Evolutionary conservation across 2,329 filamentous ascomycete genomes (phyloP).

Genomic region (Chaetoscypha palmicola): DNA sequence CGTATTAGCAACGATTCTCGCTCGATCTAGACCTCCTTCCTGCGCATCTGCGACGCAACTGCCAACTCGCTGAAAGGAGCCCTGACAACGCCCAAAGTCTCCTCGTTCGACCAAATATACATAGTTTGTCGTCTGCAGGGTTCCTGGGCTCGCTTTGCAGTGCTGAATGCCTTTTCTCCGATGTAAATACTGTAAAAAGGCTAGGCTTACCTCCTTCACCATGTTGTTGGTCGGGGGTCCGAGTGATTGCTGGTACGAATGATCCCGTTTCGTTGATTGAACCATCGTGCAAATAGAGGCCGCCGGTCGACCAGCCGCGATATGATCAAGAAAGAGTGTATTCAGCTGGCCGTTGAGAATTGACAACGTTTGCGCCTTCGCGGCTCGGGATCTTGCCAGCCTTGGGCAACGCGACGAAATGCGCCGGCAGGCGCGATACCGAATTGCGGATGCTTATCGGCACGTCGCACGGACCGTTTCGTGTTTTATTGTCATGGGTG

Average conservation of each 20-base stretch:
- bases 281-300: constrained; percentile 5
- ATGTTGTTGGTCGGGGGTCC: constrained; percentile 54
- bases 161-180: too few species aligned
- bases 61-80: too few species aligned
- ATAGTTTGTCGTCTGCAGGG: too few species aligned
- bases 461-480: too few species aligned
- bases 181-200: constrained; percentile 18
- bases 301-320: constrained; percentile 3
- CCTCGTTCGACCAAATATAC: too few species aligned
- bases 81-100: too few species aligned
- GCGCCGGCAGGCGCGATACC: not conserved
- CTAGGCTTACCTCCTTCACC: constrained; percentile 58
- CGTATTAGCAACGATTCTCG: constrained; percentile 30
- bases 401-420: not conserved
- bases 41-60: too few species aligned
- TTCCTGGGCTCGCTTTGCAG: too few species aligned
- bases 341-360: constrained; percentile 1
- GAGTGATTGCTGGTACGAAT: constrained; percentile 58
- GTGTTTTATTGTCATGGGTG: too few species aligned
- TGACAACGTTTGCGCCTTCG: constrained; percentile 1
- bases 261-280: constrained; percentile 39
- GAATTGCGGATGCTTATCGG: not conserved
- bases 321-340: not conserved
- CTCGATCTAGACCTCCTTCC: too few species aligned
- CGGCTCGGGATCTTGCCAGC: not conserved